A percentile compares a stretch with the other conserved stretches of the same genome.
phyloP scores from a whole-genome alignment of 352 stramenopile genomes.

The Pythium aristosporum region DNA sequence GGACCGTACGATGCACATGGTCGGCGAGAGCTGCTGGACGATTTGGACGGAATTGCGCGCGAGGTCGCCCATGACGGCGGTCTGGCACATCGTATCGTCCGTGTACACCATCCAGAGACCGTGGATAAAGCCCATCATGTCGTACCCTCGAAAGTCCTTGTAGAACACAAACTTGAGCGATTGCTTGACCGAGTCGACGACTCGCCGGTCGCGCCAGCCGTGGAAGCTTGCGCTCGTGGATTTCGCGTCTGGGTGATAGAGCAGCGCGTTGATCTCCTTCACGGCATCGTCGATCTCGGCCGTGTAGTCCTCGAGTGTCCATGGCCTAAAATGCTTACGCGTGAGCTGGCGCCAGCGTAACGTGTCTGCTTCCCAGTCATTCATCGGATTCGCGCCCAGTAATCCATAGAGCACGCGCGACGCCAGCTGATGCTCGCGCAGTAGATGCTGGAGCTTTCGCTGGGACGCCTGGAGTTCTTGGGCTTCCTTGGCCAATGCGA shows the following conservation, averaged over 20 bases:
- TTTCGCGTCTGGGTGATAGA: neutral
- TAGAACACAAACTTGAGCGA: neutral
- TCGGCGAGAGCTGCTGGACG: constrained; percentile 2
- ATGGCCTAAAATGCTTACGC: neutral
- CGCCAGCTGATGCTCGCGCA: neutral
- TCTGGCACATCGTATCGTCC: neutral
- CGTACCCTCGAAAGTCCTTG: neutral
- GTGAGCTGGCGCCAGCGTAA: neutral
- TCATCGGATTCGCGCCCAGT: neutral
- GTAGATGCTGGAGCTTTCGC: neutral
- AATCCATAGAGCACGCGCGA: neutral
- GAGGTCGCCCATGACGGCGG: neutral
- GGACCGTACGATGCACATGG: constrained; percentile 15
- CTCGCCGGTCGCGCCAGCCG: neutral
- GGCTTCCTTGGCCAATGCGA: no score
- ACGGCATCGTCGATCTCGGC: neutral
- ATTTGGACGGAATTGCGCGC: constrained; percentile 1
- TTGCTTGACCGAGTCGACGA: neutral
- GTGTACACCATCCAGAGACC: constrained; percentile 19
- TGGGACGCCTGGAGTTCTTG: no score
- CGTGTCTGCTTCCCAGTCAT: neutral
- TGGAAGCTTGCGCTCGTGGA: neutral
- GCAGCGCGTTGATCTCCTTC: neutral
- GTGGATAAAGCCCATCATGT: no score
- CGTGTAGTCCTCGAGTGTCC: neutral